Evolutionary conservation across 129 eudicot species (phyloP).

Genomic region (Pulicaria dysenterica): DNA sequence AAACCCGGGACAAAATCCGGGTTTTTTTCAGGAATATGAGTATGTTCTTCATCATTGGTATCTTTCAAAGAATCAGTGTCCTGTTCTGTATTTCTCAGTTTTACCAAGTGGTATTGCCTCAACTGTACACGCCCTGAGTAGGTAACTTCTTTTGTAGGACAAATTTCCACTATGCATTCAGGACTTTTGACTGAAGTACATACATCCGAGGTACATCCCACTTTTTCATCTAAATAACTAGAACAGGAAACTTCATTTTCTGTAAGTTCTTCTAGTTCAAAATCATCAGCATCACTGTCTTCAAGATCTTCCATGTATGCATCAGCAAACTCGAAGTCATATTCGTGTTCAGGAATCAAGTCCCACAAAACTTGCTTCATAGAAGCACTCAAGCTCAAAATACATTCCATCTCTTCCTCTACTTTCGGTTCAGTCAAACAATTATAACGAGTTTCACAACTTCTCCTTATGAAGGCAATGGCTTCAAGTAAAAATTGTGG

Average conservation of each 20-base stretch:
- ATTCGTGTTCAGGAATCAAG: slow-evolving; percentile 44
- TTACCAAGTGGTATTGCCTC: slow-evolving; percentile 32
- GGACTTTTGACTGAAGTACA: neutral
- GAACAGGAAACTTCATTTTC: slow-evolving; percentile 15
- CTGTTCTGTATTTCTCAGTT: slow-evolving; percentile 6
- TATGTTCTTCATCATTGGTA: neutral
- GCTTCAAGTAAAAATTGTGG: slow-evolving; percentile 47
- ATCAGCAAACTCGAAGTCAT: slow-evolving; percentile 64
- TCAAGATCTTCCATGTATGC: slow-evolving; percentile 65
- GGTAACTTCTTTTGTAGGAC: slow-evolving; percentile 2
- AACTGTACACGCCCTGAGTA: neutral
- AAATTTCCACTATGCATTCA: neutral
- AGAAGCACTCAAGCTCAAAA: slow-evolving; percentile 59
- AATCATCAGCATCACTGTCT: slow-evolving; percentile 45
- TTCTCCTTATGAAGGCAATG: slow-evolving; percentile 47
- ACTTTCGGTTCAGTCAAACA: slow-evolving; percentile 37
- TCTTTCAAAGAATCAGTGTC: neutral
- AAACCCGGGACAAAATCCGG: slow-evolving; percentile 18
- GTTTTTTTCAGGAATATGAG: slow-evolving; percentile 8
- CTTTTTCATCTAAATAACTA: slow-evolving; percentile 20
- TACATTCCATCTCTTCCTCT: slow-evolving; percentile 61
- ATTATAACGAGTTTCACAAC: slow-evolving; percentile 14
- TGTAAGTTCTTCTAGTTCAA: slow-evolving; percentile 1
- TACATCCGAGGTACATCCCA: slow-evolving; percentile 47
- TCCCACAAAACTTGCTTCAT: slow-evolving; percentile 69